Conservation (phyloP, 2,329 filamentous ascomycete species). For the Fusarium buxicola region DNA sequence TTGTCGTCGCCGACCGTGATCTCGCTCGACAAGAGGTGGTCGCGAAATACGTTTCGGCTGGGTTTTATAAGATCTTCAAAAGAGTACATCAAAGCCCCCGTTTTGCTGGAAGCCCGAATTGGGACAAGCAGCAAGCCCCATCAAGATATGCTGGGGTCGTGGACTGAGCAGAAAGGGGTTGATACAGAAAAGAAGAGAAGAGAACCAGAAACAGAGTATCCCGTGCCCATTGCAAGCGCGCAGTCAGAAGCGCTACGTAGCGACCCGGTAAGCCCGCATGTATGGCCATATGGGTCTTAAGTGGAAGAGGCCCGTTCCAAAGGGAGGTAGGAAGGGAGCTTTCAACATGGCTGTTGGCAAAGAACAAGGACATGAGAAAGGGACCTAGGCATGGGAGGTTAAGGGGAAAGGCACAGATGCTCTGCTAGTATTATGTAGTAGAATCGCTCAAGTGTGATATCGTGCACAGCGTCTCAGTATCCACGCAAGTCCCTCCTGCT, state of each 20-base stretch:
- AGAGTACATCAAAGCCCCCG: background rate
- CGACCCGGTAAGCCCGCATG: slow-evolving; percentile 10
- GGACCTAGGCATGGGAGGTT: slow-evolving; percentile 15
- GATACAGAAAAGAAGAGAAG: slow-evolving; percentile 19
- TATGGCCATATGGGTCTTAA: slow-evolving; percentile 11
- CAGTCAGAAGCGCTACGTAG: slow-evolving; percentile 5
- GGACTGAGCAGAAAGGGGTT: slow-evolving; percentile 20
- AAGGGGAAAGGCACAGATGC: slow-evolving; percentile 23
- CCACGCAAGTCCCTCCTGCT: slow-evolving; percentile 23
- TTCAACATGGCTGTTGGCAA: slow-evolving; percentile 7
- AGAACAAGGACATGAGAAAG: slow-evolving; percentile 8
- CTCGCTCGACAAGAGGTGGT: background rate
- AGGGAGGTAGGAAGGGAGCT: background rate
- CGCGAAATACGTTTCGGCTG: slow-evolving; percentile 8
- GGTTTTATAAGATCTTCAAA: slow-evolving; percentile 7
- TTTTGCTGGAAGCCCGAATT: slow-evolving; percentile 1
- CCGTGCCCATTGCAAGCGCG: slow-evolving; percentile 7
- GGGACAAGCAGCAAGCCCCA: slow-evolving; percentile 17
- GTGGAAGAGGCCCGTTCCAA: slow-evolving; percentile 8
- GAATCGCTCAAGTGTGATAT: slow-evolving; percentile 26
- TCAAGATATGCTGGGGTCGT: slow-evolving; percentile 18
- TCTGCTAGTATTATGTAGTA: slow-evolving; percentile 40
- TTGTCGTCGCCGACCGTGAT: background rate
- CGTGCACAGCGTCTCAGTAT: slow-evolving; percentile 16
- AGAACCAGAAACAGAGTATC: slow-evolving; percentile 9